Conservation (phyloP, 805 yeast species). For the Sugiyamaella americana region DNA sequence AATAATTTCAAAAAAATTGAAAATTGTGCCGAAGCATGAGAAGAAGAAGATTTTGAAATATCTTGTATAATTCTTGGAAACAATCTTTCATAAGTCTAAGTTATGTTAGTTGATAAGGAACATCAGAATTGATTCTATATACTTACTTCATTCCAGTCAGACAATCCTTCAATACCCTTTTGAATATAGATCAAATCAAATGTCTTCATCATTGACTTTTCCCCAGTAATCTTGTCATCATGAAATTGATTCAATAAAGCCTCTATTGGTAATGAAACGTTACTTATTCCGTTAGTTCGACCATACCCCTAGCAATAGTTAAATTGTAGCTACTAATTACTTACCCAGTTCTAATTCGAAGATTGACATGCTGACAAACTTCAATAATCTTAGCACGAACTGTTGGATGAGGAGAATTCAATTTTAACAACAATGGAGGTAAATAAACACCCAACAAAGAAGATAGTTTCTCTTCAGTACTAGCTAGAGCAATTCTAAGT, state of each 20-base stretch:
- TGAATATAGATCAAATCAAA: slow-evolving; percentile 52
- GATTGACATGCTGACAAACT: slow-evolving; percentile 59
- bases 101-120: neutral
- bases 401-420: slow-evolving; percentile 59
- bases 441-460: slow-evolving; percentile 54
- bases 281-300: slow-evolving; percentile 16
- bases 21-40: slow-evolving; percentile 52
- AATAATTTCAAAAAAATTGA: slow-evolving; percentile 53
- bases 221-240: slow-evolving; percentile 38
- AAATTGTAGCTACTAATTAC: slow-evolving; percentile 3
- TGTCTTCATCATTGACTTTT: slow-evolving; percentile 15
- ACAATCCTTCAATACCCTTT: slow-evolving; percentile 48
- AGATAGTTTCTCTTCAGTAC: slow-evolving; percentile 58
- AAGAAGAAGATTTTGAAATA: slow-evolving; percentile 37
- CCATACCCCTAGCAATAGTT: neutral
- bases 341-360: slow-evolving; percentile 49
- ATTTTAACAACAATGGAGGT: slow-evolving; percentile 71
- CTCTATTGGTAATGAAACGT: slow-evolving; percentile 55
- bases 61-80: slow-evolving; percentile 45
- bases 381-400: slow-evolving; percentile 66
- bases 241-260: slow-evolving; percentile 61
- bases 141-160: neutral
- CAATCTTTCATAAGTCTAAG: slow-evolving; percentile 26
- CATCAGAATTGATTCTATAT: neutral
- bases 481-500: slow-evolving; percentile 71